These are phyloP conservation scores for Isatis tinctoria DNA, from an alignment of 345 rosid species.

Conservation along the genomic window DNA sequence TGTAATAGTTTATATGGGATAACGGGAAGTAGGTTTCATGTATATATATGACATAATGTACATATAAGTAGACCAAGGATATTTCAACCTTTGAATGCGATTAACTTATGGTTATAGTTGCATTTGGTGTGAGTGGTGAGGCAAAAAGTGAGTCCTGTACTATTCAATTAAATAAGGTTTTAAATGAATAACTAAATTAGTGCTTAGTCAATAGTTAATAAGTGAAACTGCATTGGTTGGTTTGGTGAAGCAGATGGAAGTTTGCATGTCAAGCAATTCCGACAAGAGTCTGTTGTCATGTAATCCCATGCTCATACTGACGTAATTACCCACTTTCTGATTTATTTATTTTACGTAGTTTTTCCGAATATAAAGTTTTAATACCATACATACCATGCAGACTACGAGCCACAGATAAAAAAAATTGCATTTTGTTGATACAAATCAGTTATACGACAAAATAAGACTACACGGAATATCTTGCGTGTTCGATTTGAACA, in stretches of 20 bases:
- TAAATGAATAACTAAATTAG: constrained; percentile 15
- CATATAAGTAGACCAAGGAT: no score
- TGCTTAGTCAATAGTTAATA: constrained; percentile 7
- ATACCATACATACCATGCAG: neutral
- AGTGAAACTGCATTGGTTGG: neutral
- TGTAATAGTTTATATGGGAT: no score
- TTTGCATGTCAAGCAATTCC: constrained; percentile 34
- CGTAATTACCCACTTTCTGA: constrained; percentile 22
- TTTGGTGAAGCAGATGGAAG: constrained; percentile 16
- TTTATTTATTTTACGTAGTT: neutral
- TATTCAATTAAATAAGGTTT: neutral
- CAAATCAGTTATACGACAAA: neutral
- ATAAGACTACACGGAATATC: neutral
- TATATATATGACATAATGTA: no score
- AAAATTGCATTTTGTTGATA: neutral
- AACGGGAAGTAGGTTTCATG: no score
- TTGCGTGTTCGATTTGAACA: neutral
- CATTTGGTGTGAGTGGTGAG: constrained; percentile 19
- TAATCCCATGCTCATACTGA: constrained; percentile 25
- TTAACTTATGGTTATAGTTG: constrained; percentile 23
- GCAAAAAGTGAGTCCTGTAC: neutral
- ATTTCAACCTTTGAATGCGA: neutral
- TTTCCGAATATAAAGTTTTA: neutral
- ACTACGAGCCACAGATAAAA: neutral
- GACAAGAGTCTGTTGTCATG: constrained; percentile 7